A percentile compares a stretch with the other conserved stretches of the same genome.
phyloP scores from a whole-genome alignment of 495 filamentous ascomycete species.

The Bacidia rubella region DNA sequence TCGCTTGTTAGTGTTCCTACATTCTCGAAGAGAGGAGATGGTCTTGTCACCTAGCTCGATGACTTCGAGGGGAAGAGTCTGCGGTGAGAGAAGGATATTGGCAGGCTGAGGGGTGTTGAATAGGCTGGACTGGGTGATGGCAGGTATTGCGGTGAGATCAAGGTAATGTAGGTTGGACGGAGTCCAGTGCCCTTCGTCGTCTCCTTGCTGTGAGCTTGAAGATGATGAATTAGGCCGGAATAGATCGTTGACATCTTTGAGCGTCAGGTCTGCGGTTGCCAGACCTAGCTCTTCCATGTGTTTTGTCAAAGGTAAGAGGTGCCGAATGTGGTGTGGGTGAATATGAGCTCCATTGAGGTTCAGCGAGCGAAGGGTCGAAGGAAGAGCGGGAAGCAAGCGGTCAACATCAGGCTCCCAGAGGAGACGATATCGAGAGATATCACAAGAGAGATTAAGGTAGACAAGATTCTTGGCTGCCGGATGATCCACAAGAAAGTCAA shows the following conservation, averaged over 20 bases:
- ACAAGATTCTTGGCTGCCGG: constrained; percentile 54
- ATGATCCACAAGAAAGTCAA: constrained; percentile 61
- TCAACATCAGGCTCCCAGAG: constrained; percentile 52
- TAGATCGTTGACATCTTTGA: constrained; percentile 48
- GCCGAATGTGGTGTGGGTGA: constrained; percentile 45
- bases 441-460: constrained; percentile 62
- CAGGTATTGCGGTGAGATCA: constrained; percentile 48
- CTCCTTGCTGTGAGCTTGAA: constrained; percentile 12
- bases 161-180: constrained; percentile 62
- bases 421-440: constrained; percentile 59
- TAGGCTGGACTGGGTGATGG: constrained; percentile 48
- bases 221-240: constrained; percentile 24
- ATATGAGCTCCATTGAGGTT: constrained; percentile 69
- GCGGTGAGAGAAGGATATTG: constrained; percentile 46
- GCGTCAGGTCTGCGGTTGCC: constrained; percentile 50
- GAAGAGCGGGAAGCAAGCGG: constrained; percentile 53
- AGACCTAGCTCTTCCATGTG: constrained; percentile 70
- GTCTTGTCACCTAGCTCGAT: constrained; percentile 65
- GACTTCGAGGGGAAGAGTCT: constrained; percentile 61
- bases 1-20: constrained; percentile 36
- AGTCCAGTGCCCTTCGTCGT: constrained; percentile 30
- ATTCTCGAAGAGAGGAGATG: constrained; percentile 44
- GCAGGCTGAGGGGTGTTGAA: constrained; percentile 37
- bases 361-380: constrained; percentile 54
- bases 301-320: constrained; percentile 58